A percentile compares a stretch with the other conserved stretches of the same genome.
These are phyloP conservation scores for Rhynchosporium graminicola DNA, from an alignment of 2,329 filamentous ascomycete genomes.

Conservation along the genomic window DNA sequence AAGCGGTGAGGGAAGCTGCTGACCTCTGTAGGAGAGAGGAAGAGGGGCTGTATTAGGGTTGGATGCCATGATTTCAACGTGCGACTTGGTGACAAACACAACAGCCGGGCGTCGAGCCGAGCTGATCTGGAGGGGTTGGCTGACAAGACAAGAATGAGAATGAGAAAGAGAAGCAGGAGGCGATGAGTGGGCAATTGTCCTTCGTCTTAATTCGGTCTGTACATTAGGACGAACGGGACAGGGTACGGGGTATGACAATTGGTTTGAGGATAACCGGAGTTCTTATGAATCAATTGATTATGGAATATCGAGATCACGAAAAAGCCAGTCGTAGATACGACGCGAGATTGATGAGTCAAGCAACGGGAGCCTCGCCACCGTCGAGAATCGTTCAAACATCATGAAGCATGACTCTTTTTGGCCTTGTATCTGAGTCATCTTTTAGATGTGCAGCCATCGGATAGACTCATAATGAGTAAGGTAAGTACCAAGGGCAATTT, in stretches of 20 bases:
- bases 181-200: not conserved
- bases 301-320: not conserved
- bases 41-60: constrained; percentile 10
- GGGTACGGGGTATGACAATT: constrained; percentile 5
- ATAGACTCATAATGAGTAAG: constrained; percentile 1
- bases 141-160: constrained; percentile 7
- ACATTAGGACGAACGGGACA: constrained; percentile 3
- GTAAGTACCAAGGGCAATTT: not conserved
- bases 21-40: constrained; percentile 17
- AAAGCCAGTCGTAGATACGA: not conserved
- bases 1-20: constrained; percentile 24
- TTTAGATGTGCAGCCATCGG: not conserved
- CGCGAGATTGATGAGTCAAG: constrained; percentile 15
- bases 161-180: not conserved
- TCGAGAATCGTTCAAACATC: too few species aligned
- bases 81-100: constrained; percentile 9
- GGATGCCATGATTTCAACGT: constrained; percentile 11
- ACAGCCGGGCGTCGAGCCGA: constrained; percentile 2
- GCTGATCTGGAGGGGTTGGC: not conserved
- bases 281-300: constrained; percentile 5
- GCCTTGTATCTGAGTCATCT: constrained; percentile 14
- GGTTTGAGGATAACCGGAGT: not conserved
- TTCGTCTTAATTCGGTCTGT: not conserved
- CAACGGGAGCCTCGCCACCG: constrained; percentile 9
- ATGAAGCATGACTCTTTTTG: not conserved